A percentile compares a stretch with the other conserved stretches of the same genome.
phyloP scores from a whole-genome alignment of 441 rosid species.

The Populus hybrid region DNA sequence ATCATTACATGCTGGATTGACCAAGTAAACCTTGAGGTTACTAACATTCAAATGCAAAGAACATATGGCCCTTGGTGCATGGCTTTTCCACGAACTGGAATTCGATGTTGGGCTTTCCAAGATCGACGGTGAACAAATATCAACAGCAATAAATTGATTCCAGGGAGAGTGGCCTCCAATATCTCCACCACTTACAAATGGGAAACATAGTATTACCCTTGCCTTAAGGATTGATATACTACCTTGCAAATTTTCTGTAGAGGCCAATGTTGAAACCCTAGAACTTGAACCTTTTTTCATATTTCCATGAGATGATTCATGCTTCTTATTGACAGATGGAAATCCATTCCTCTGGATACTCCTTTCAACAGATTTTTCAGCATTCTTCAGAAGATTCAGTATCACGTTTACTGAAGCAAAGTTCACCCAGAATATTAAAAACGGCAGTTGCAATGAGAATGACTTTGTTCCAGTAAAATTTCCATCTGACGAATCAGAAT shows the following conservation, averaged over 20 bases:
- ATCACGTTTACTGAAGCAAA: constrained; percentile 49
- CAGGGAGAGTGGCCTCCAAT: constrained; percentile 37
- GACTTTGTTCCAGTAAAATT: constrained; percentile 38
- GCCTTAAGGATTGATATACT: constrained; percentile 62
- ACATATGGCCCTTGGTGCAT: constrained; percentile 36
- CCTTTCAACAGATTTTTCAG: constrained; percentile 39
- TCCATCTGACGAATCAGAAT: constrained; percentile 41
- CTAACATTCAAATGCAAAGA: constrained; percentile 61
- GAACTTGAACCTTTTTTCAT: constrained; percentile 38
- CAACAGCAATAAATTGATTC: constrained; percentile 71
- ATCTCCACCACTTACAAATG: constrained; percentile 47
- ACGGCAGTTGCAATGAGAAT: constrained; percentile 72
- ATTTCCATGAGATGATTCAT: constrained; percentile 25
- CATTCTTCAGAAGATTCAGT: constrained; percentile 52
- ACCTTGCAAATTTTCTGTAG: constrained; percentile 47
- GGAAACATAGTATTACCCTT: constrained; percentile 75
- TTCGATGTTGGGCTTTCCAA: constrained; percentile 34
- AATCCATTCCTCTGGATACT: constrained; percentile 22
- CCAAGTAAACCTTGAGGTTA: constrained; percentile 57
- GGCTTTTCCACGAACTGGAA: constrained; percentile 30
- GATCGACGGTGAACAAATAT: constrained; percentile 47
- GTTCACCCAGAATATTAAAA: constrained; percentile 70
- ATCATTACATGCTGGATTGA: constrained; percentile 39
- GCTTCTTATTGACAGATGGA: constrained; percentile 25
- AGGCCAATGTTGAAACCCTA: constrained; percentile 27